Evolutionary conservation across 2,329 filamentous ascomycete species (phyloP).

Genomic region (Hypomyces perniciosus): DNA sequence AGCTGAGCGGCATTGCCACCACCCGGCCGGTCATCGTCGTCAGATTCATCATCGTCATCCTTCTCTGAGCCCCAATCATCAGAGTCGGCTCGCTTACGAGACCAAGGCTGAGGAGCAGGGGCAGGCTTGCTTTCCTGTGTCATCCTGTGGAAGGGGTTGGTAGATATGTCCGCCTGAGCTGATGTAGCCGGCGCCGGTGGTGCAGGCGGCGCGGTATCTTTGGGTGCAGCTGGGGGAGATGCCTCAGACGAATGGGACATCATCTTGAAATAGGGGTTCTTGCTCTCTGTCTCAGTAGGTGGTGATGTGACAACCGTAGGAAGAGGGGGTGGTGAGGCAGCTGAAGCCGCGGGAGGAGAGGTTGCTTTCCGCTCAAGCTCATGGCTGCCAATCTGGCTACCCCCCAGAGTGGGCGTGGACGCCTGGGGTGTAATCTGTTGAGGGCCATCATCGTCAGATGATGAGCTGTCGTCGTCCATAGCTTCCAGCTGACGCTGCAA

Average conservation of each 20-base stretch:
- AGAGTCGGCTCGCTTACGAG: conserved; percentile 53
- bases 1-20: conserved; percentile 84
- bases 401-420: conserved; percentile 50
- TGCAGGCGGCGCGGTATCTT: conserved; percentile 35
- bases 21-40: conserved; percentile 71
- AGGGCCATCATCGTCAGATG: conserved; percentile 74
- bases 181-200: conserved; percentile 34
- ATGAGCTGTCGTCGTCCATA: conserved; percentile 66
- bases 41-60: conserved; percentile 58
- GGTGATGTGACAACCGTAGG: conserved; percentile 47
- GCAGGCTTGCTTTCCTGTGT: conserved; percentile 55
- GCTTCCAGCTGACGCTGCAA: conserved; percentile 80
- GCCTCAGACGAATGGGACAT: conserved; percentile 63
- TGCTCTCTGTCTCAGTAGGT: conserved; percentile 67
- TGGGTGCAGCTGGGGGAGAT: conserved; percentile 38
- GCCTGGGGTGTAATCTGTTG: conserved; percentile 60
- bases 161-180: conserved; percentile 58
- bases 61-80: conserved; percentile 78
- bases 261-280: conserved; percentile 92
- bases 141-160: conserved; percentile 92
- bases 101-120: conserved; percentile 38
- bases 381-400: conserved; percentile 47
- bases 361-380: conserved; percentile 49
- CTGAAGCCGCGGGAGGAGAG: conserved; percentile 43
- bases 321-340: conserved; percentile 45